phyloP scores from a whole-genome alignment of 2,329 filamentous ascomycete species.

The Fusarium buharicum region DNA sequence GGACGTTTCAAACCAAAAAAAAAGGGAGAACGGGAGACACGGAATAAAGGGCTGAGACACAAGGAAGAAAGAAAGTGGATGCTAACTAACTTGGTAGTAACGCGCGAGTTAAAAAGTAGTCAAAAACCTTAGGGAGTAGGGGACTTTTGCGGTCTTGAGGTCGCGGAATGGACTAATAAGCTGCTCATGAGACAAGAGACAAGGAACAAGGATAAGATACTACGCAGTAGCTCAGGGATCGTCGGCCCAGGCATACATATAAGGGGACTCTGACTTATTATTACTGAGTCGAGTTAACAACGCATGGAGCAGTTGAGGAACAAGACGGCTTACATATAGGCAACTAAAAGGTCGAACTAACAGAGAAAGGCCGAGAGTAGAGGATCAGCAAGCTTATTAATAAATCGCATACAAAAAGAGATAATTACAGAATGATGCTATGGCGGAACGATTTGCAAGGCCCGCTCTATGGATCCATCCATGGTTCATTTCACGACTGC shows the following conservation, averaged over 20 bases:
- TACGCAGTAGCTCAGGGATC: constrained; percentile 17
- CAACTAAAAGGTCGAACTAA: constrained; percentile 8
- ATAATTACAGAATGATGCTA: constrained; percentile 14
- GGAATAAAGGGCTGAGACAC: constrained; percentile 24
- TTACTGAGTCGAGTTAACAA: not conserved
- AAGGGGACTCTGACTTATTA: constrained; percentile 11
- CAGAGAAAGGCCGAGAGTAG: constrained; percentile 1
- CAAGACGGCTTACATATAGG: constrained; percentile 2
- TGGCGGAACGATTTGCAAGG: constrained; percentile 21
- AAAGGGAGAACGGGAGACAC: constrained; percentile 9
- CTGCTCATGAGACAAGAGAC: constrained; percentile 18
- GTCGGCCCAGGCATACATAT: constrained; percentile 10
- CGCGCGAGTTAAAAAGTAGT: constrained; percentile 16
- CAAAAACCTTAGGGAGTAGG: constrained; percentile 16
- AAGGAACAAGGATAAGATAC: constrained; percentile 30
- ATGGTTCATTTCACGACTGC: constrained; percentile 23
- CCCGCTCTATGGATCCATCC: constrained; percentile 8
- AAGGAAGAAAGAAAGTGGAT: constrained; percentile 23
- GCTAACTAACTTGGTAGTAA: constrained; percentile 12
- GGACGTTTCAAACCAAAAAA: constrained; percentile 9
- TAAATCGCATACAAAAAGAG: not conserved
- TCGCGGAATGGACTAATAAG: constrained; percentile 36
- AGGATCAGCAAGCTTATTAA: not conserved
- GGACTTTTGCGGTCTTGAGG: constrained; percentile 31
- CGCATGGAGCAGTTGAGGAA: constrained; percentile 14